phyloP scores from a whole-genome alignment of 2,329 filamentous ascomycete genomes.

The Sporothrix schenckii region DNA sequence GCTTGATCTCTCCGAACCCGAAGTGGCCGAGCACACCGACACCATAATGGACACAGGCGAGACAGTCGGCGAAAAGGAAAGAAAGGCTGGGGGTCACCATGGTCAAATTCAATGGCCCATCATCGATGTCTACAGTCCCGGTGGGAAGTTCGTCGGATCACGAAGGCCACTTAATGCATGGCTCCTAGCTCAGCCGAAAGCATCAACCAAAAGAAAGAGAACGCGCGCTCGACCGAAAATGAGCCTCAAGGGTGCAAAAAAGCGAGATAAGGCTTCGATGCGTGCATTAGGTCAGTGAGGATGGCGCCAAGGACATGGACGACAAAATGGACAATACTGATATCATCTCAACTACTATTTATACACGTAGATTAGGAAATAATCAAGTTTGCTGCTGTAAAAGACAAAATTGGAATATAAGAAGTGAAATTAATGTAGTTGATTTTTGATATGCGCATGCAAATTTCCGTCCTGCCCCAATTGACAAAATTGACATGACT shows the following conservation, averaged over 20 bases:
- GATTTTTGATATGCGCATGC: not conserved
- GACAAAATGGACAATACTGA: not conserved
- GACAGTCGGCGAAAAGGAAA: not conserved
- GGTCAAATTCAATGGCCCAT: conserved; percentile 58
- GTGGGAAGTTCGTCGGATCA: conserved; percentile 75
- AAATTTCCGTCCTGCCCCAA: not conserved
- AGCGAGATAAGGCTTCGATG: conserved; percentile 33
- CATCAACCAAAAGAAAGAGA: conserved; percentile 39
- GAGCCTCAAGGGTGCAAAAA: conserved; percentile 39
- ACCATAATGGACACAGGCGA: not conserved
- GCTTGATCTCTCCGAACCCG: conserved; percentile 40
- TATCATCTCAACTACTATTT: too few species aligned
- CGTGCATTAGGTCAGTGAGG: not conserved
- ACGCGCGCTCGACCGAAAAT: conserved; percentile 33
- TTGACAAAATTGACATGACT: not conserved
- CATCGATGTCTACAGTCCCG: conserved; percentile 82
- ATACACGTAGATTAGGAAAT: too few species aligned
- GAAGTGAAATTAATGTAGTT: not conserved
- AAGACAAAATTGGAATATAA: not conserved
- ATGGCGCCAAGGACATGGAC: too few species aligned
- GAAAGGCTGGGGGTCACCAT: not conserved
- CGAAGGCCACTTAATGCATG: conserved; percentile 73
- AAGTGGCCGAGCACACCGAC: not conserved
- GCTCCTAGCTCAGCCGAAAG: conserved; percentile 60
- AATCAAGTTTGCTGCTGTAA: too few species aligned